Conservation (phyloP, 768 basidiomycete species). For the Suillus decipiens region DNA sequence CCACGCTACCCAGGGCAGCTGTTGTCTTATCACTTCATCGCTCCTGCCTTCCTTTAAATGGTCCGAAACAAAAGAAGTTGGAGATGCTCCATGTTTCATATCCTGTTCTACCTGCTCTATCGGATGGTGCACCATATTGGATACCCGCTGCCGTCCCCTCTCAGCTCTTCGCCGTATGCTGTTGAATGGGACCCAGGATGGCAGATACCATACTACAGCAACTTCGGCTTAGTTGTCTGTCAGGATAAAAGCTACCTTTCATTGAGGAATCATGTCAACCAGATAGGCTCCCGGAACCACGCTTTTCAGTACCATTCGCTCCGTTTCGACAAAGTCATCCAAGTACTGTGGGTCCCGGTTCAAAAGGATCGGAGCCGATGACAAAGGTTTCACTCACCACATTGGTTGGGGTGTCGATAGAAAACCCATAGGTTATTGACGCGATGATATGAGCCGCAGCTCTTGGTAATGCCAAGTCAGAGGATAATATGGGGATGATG, state of each 20-base stretch:
- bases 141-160: conserved; percentile 6
- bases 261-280: conserved; percentile 13
- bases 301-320: conserved; percentile 7
- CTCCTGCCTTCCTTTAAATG: neutral
- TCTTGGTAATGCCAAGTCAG: neutral
- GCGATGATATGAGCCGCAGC: conserved; percentile 11
- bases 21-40: neutral
- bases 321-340: conserved; percentile 9
- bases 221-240: neutral
- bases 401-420: conserved; percentile 8
- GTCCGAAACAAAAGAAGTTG: conserved; percentile 11
- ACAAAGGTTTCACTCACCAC: neutral
- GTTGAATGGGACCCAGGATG: conserved; percentile 23
- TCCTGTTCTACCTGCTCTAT: conserved; percentile 14
- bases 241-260: neutral
- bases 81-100: neutral
- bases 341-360: neutral
- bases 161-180: conserved; percentile 10
- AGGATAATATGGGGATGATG: neutral
- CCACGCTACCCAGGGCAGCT: conserved; percentile 11
- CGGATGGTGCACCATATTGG: conserved; percentile 3
- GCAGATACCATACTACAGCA: conserved; percentile 22
- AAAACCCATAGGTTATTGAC: conserved; percentile 13
- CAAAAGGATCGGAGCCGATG: neutral
- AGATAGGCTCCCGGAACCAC: conserved; percentile 14